Base-by-base conservation (phyloP, 1,139 yeast genomes). In the Lodderomyces margitis region DNA sequence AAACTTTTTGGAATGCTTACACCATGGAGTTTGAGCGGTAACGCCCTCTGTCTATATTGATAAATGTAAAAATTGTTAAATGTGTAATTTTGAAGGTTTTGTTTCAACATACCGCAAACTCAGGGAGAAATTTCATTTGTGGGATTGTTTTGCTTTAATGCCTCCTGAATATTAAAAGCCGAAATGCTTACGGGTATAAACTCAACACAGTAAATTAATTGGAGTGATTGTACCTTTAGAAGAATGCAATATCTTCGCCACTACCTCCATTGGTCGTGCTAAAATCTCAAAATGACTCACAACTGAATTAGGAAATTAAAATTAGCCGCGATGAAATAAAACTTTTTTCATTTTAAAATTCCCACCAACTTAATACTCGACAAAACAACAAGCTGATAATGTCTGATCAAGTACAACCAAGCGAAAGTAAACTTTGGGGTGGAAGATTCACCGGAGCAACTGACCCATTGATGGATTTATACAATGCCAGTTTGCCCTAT, bases 361-460 rank as follows among this genome's bases (percentile, higher is more conserved):
- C 11, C 19, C 7, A 20, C 11, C 11, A 14, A 28, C 14, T 6
- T 19, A 12, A 12, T 9, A 25, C 30, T n/a, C 5, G 5, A 12
- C 15, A n/a, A n/a, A 23, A 4, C 42, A 28, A 34, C 38, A 21
- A 34, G 17, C 31, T 4, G 23, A 42, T 32, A 14, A 51, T 54
- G 55, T 45, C 54, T 19, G 54, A 69, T 34, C 67, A 32, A 21
- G 24, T 17, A 40, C 64, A 69, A 54, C 80, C 81, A 50, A 67
- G 77, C 38, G 79, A 71, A 66, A 66, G 62, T 50, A 89, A 84
- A 64, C 75, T 94, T 52, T 92, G 99, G 99, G 99, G 99, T 54
- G 99, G 99, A 58, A 81, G 99, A 64, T 92, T 92, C 68, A 92
- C 98, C 44, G 97, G 94, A 2, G 92, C 92, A 50, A 83, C 96